Base-by-base conservation (phyloP, 139 green algal species). In the Klebsormidium nitens region DNA sequence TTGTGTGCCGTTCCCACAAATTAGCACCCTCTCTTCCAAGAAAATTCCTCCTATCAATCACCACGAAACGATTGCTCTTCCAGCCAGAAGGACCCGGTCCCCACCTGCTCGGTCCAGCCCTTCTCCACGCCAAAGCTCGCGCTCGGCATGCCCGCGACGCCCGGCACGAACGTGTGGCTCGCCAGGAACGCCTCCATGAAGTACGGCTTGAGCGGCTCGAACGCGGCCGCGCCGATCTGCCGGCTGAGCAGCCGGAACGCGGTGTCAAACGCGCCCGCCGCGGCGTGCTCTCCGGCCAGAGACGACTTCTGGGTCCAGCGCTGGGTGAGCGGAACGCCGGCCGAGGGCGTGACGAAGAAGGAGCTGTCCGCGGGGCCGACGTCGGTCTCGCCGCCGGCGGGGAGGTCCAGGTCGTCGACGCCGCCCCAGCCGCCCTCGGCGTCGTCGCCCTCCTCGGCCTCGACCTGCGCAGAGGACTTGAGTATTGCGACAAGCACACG, bases 241-340 rank as follows among this genome's bases (percentile, higher is more conserved):
- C 91, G 81, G 77, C 88, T 88, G 52, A 99, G 85, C 75, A 98
- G 79, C 29, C 89, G 89, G 90, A 97, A 96, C 36, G 93, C 93
- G 2, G 77, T 84, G 61, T 88, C 81, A 66, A 97, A 96, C 17
- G 85, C 82, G 36, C 91, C 93, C 29, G 91, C 91, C 2, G 91
- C 90, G 0, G 69, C 83, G 57, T 92, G 87, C 72, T 97, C 89
- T 34, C 84, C 91, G 28, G 88, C 81, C 40, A 94, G 72, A 3
- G 64, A 81, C 74, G 84, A 87, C 66, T 88, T 88, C 57, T 92
- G 85, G 47, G 89, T 74, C 94, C 94, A 99, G 29, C 85, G 82
- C 79, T 95, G 86, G 1, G 62, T 63, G 28, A 85, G 66, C 0
- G 91, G 80, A 17, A 89, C 74, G 36, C 93, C 93, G 17, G 89